These are phyloP conservation scores for Protostelium mycophagum DNA, from an alignment of 78 protist genomes.

Conservation along the genomic window DNA sequence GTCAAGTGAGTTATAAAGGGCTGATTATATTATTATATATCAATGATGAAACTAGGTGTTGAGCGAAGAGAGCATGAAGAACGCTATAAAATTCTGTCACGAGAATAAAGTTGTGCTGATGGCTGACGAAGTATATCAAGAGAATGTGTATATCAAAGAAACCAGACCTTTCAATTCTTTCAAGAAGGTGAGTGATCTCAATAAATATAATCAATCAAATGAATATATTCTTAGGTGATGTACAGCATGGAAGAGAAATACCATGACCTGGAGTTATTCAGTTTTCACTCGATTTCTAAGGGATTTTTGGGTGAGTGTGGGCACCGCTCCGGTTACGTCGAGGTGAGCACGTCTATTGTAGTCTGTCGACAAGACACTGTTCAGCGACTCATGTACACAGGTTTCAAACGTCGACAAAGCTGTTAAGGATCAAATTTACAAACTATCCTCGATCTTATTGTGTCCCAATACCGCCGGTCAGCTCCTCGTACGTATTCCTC, in stretches of 20 bases:
- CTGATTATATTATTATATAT: neutral
- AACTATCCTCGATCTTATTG: slow-evolving; percentile 83
- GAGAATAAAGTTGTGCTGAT: slow-evolving; percentile 75
- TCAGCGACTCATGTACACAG: too few species aligned
- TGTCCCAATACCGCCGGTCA: slow-evolving; percentile 97
- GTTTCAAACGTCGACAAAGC: slow-evolving; percentile 35
- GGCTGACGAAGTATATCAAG: slow-evolving; percentile 99
- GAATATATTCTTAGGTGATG: slow-evolving; percentile 2
- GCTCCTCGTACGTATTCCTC: slow-evolving; percentile 37
- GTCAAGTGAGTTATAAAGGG: slow-evolving; percentile 52
- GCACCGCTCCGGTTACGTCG: slow-evolving; percentile 95
- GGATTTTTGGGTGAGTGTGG: slow-evolving; percentile 99
- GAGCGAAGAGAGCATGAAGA: slow-evolving; percentile 35
- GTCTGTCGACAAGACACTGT: neutral
- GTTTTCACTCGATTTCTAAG: slow-evolving; percentile 96
- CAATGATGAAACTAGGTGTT: neutral
- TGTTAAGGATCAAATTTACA: slow-evolving; percentile 78
- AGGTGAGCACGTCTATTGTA: slow-evolving; percentile 18
- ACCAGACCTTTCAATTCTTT: slow-evolving; percentile 85
- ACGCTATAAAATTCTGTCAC: slow-evolving; percentile 66
- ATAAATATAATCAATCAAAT: neutral
- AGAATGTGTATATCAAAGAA: slow-evolving; percentile 80
- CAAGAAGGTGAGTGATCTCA: slow-evolving; percentile 54
- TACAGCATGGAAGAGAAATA: slow-evolving; percentile 19
- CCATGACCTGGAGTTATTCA: slow-evolving; percentile 66